Percentiles rank a stretch among this genome's conserved stretches.
These are phyloP conservation scores for Pseudozyma pruni DNA, from an alignment of 1,284 basidiomycete species.

Conservation along the genomic window DNA sequence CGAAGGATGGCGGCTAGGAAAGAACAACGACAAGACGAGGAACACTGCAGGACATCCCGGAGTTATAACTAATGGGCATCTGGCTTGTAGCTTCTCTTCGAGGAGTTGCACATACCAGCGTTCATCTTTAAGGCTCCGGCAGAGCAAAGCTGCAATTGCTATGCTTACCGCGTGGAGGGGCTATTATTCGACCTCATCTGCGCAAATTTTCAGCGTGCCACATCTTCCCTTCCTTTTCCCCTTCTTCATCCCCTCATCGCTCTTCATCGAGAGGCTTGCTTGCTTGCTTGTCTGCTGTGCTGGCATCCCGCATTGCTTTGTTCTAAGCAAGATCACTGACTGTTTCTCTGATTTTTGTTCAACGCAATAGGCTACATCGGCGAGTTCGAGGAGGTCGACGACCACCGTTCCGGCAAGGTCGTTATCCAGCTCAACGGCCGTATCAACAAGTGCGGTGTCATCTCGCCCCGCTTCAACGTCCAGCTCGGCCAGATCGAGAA, in stretches of 20 bases:
- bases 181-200: constrained; percentile 25
- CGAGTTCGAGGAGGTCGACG: constrained; percentile 99
- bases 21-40: background rate
- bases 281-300: constrained; percentile 2
- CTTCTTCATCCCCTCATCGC: constrained; percentile 1
- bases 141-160: constrained; percentile 56
- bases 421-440: constrained; percentile 98
- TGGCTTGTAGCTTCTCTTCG: constrained; percentile 28
- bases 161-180: constrained; percentile 52
- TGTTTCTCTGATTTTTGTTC: background rate
- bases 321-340: constrained; percentile 1
- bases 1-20: too few species aligned
- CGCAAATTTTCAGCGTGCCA: constrained; percentile 55
- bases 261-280: background rate
- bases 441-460: constrained; percentile 96
- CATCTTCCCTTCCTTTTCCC: constrained; percentile 15
- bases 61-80: constrained; percentile 67
- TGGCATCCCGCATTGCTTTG: background rate
- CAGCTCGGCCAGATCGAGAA: constrained; percentile 90
- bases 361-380: constrained; percentile 87
- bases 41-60: constrained; percentile 36
- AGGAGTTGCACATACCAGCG: constrained; percentile 37
- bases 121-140: constrained; percentile 68
- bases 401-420: constrained; percentile 98
- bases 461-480: constrained; percentile 98